These are phyloP conservation scores for Epichloe bromicola DNA, from an alignment of 2,329 filamentous ascomycete genomes.

Conservation along the genomic window DNA sequence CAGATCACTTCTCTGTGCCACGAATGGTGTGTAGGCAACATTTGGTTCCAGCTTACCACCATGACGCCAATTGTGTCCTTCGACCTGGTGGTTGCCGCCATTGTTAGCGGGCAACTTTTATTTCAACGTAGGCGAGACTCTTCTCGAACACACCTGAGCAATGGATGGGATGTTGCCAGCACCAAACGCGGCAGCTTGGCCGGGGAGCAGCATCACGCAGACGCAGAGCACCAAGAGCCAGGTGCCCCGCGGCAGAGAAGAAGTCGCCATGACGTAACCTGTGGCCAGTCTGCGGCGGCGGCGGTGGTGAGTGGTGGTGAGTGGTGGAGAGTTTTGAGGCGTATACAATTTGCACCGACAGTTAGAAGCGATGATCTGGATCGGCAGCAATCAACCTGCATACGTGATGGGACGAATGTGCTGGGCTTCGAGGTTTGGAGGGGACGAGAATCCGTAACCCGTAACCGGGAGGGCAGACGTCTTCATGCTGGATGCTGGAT, in stretches of 20 bases:
- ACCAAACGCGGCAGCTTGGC: conserved; percentile 48
- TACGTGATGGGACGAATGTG: not conserved
- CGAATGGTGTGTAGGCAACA: not conserved
- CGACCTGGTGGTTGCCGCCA: conserved; percentile 31
- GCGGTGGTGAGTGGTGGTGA: not conserved
- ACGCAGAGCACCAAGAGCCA: conserved; percentile 40
- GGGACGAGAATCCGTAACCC: too few species aligned
- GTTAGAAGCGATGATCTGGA: not conserved
- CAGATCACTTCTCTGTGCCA: not conserved
- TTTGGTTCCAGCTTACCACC: conserved; percentile 32
- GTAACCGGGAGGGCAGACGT: not conserved
- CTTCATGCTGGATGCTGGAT: not conserved
- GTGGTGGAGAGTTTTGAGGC: not conserved
- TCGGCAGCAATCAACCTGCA: not conserved
- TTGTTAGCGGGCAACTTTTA: not conserved
- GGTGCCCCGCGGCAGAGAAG: conserved; percentile 32
- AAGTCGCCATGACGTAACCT: conserved; percentile 32
- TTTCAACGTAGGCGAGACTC: not conserved
- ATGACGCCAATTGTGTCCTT: conserved; percentile 58
- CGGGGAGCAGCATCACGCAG: conserved; percentile 43
- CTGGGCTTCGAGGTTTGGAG: not conserved
- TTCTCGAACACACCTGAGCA: conserved; percentile 24
- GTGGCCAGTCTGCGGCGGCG: not conserved
- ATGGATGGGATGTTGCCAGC: conserved; percentile 62
- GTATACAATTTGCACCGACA: not conserved